Evolutionary conservation across 768 basidiomycete species (phyloP).

Genomic region (Xerocomus brunneocitrinus): DNA sequence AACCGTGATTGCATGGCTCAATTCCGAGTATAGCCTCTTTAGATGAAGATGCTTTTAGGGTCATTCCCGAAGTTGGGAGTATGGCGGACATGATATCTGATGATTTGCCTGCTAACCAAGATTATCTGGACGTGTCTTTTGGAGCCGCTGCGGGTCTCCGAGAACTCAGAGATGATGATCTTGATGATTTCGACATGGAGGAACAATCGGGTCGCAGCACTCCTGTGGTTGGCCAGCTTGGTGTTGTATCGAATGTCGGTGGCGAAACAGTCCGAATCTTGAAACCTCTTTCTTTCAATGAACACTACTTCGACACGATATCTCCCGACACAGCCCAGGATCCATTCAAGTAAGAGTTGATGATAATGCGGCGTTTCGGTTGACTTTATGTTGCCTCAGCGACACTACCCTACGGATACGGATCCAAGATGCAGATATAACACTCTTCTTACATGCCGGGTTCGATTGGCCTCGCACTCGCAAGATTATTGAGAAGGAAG

Average conservation of each 20-base stretch:
- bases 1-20: neutral
- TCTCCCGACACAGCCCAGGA: conserved; percentile 50
- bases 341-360: conserved; percentile 40
- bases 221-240: conserved; percentile 29
- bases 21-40: conserved; percentile 50
- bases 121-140: conserved; percentile 84
- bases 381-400: conserved; percentile 33
- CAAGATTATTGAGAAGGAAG: conserved; percentile 79
- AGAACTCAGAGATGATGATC: conserved; percentile 66
- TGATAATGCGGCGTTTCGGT: neutral
- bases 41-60: conserved; percentile 78
- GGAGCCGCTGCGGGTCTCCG: conserved; percentile 72
- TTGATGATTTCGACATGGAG: conserved; percentile 56
- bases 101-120: conserved; percentile 83
- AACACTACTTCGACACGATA: conserved; percentile 69
- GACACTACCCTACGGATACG: conserved; percentile 51
- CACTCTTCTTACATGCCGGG: conserved; percentile 81
- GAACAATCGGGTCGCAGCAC: conserved; percentile 15
- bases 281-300: conserved; percentile 57
- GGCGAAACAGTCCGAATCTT: conserved; percentile 87
- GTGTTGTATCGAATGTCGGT: conserved; percentile 57
- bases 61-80: conserved; percentile 68
- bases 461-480: conserved; percentile 92
- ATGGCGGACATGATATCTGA: conserved; percentile 87
- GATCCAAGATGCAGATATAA: conserved; percentile 57